Conservation (phyloP, 2,329 filamentous ascomycete genomes). For the Parascedosporium putredinis region DNA sequence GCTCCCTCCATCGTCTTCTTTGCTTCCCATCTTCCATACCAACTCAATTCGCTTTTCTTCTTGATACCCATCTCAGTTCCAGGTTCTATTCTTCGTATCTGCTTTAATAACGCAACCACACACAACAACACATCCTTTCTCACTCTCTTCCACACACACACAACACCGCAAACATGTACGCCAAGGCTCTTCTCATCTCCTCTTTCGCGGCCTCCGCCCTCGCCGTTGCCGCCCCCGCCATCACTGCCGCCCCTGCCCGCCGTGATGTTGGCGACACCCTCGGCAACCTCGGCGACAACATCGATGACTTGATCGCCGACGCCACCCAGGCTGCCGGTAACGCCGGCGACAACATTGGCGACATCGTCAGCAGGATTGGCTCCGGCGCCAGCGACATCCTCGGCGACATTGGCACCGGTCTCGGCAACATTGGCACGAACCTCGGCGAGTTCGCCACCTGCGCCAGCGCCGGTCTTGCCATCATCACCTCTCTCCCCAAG, state of each 20-base stretch:
- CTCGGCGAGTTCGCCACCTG: constrained; percentile 9
- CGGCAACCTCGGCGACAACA: constrained; percentile 5
- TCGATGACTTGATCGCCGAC: constrained; percentile 8
- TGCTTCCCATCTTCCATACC: not conserved
- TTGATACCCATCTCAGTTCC: not conserved
- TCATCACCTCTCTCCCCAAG: constrained; percentile 8
- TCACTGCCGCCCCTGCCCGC: constrained; percentile 10
- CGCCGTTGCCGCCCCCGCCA: constrained; percentile 10
- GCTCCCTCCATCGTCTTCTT: not conserved
- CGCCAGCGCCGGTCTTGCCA: constrained; percentile 6
- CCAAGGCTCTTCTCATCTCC: constrained; percentile 10
- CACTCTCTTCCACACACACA: not conserved
- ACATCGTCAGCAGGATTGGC: not conserved
- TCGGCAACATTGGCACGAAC: constrained; percentile 7
- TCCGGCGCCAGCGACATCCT: constrained; percentile 1
- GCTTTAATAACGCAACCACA: too few species aligned
- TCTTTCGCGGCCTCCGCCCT: constrained; percentile 9
- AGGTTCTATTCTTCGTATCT: not conserved
- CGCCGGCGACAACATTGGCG: constrained; percentile 3
- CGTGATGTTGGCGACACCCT: not conserved
- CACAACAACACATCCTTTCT: not conserved
- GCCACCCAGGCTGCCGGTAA: constrained; percentile 2
- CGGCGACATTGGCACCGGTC: not conserved
- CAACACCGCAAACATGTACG: constrained; percentile 9
- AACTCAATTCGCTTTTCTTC: not conserved